Percentiles rank a stretch among this genome's conserved stretches.
phyloP scores from a whole-genome alignment of 257 asterid genomes.

The Solanum virginianum region DNA sequence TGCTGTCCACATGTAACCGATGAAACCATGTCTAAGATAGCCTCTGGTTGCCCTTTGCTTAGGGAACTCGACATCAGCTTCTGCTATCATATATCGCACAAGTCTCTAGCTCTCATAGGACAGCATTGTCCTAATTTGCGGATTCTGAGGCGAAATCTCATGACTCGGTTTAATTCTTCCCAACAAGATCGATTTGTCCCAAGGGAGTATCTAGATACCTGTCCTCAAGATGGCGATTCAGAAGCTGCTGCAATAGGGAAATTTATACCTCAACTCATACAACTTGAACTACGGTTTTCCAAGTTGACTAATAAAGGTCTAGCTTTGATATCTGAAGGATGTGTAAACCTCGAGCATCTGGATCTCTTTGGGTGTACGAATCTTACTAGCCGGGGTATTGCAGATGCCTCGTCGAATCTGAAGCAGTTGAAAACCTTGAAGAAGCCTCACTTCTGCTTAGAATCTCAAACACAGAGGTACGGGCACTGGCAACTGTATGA shows the following conservation, averaged over 20 bases:
- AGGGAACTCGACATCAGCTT: constrained; percentile 74
- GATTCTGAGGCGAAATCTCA: constrained; percentile 43
- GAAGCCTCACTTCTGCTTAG: constrained; percentile 59
- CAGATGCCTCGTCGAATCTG: constrained; percentile 29
- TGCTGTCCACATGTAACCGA: constrained; percentile 64
- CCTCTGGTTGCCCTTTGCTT: constrained; percentile 47
- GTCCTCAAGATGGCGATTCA: constrained; percentile 76
- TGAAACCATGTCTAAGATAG: constrained; percentile 38
- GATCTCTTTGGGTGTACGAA: constrained; percentile 69
- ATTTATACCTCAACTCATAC: constrained; percentile 52
- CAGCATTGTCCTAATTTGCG: constrained; percentile 31
- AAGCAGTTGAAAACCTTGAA: constrained; percentile 49
- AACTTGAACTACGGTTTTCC: constrained; percentile 60
- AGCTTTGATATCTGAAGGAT: constrained; percentile 46
- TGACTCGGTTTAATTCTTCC: constrained; percentile 73
- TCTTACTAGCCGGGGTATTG: constrained; percentile 53
- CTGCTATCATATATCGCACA: constrained; percentile 70
- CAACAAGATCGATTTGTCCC: constrained; percentile 51
- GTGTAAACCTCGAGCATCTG: constrained; percentile 45
- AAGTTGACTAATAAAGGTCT: constrained; percentile 64
- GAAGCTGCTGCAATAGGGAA: constrained; percentile 75
- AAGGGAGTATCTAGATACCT: constrained; percentile 45
- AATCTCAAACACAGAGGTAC: constrained; percentile 41
- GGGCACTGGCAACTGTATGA: constrained; percentile 82
- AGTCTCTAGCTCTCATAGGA: constrained; percentile 47